Evolutionary conservation across 2,329 filamentous ascomycete genomes (phyloP).

Genomic region (Phaeomoniella chlamydospora): DNA sequence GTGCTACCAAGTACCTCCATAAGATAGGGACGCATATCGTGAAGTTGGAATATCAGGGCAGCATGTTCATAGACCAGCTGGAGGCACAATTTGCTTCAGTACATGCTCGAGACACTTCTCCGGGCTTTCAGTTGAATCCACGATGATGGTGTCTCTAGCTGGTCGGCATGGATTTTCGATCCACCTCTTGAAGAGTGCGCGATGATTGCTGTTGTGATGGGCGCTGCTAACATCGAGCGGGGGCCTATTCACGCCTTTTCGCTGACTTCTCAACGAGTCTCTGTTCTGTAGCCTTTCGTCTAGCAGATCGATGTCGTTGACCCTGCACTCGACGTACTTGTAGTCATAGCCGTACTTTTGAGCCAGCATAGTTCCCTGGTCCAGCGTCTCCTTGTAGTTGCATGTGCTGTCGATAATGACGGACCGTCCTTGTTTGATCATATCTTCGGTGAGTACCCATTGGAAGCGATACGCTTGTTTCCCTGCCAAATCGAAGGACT

Average conservation of each 20-base stretch:
- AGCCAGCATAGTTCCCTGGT: not conserved
- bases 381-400: not conserved
- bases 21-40: no score
- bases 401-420: not conserved
- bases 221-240: not conserved
- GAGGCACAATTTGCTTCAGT: not conserved
- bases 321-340: not conserved
- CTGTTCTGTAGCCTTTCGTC: not conserved
- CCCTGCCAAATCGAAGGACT: not conserved
- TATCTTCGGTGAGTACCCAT: not conserved
- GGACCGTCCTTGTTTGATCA: not conserved
- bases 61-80: no score
- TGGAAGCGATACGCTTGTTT: not conserved
- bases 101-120: not conserved
- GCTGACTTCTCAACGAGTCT: not conserved
- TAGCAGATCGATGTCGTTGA: not conserved
- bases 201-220: not conserved
- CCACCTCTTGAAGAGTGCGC: not conserved
- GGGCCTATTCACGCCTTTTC: not conserved
- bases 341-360: not conserved
- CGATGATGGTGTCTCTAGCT: constrained; percentile 1
- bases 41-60: no score
- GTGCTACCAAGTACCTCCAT: no score
- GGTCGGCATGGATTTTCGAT: not conserved
- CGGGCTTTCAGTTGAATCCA: not conserved